Evolutionary conservation across 768 basidiomycete species (phyloP).

Genomic region (Cystobasidium ongulense): DNA sequence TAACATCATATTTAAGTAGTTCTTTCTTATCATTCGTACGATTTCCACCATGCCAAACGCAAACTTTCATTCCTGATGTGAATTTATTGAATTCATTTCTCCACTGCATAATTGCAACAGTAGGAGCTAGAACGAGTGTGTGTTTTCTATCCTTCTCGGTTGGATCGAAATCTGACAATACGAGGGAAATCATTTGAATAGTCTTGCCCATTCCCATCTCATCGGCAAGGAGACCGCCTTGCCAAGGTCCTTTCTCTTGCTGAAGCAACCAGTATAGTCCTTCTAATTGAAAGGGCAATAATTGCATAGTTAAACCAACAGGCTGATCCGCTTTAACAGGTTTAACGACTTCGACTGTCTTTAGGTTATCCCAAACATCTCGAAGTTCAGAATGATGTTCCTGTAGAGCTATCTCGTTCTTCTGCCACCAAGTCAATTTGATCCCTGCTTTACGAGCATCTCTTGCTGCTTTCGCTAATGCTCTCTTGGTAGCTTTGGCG

Average conservation of each 20-base stretch:
- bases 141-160: conserved; percentile 52
- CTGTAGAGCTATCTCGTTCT: conserved; percentile 25
- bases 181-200: conserved; percentile 86
- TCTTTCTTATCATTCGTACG: conserved; percentile 61
- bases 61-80: conserved; percentile 63
- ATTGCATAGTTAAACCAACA: conserved; percentile 65
- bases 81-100: conserved; percentile 82
- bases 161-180: conserved; percentile 59
- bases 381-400: conserved; percentile 47
- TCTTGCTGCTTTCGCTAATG: neutral
- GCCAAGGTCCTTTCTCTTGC: conserved; percentile 79
- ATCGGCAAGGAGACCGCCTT: conserved; percentile 57
- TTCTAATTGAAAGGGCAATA: conserved; percentile 92
- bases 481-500: neutral
- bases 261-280: conserved; percentile 91
- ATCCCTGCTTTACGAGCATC: neutral
- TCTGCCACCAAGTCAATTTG: conserved; percentile 28
- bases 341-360: conserved; percentile 55
- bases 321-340: conserved; percentile 73
- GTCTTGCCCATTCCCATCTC: conserved; percentile 96
- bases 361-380: conserved; percentile 80
- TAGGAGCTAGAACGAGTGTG: conserved; percentile 75
- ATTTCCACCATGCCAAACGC: conserved; percentile 68
- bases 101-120: conserved; percentile 65
- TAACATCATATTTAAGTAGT: conserved; percentile 79